Conservation (phyloP, 148 eudicot species). For the Fagopyrum esculentum region DNA sequence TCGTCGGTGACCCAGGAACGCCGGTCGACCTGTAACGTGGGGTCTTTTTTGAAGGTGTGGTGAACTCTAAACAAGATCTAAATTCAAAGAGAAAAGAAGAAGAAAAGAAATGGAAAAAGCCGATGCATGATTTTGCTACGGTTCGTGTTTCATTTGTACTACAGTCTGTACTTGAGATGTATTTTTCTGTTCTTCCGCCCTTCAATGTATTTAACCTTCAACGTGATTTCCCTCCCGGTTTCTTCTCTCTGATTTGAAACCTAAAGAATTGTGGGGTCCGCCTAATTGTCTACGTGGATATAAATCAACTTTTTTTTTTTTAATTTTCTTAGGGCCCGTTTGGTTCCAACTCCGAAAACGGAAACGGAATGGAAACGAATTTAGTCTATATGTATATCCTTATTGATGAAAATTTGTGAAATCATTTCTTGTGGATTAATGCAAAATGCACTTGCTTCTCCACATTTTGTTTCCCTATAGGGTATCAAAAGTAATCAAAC, state of each 20-base stretch:
- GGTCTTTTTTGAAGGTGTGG: neutral
- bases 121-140: neutral
- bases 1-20: neutral
- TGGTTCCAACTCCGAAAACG: too few species aligned
- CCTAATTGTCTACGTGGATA: too few species aligned
- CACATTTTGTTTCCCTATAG: too few species aligned
- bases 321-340: too few species aligned
- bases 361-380: too few species aligned
- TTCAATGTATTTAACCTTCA: neutral
- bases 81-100: neutral
- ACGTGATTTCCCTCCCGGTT: neutral
- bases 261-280: neutral
- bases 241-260: neutral
- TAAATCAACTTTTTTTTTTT: too few species aligned
- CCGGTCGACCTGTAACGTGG: neutral
- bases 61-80: neutral
- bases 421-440: too few species aligned
- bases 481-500: too few species aligned
- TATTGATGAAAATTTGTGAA: too few species aligned
- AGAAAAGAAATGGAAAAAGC: conserved; percentile 1
- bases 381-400: too few species aligned
- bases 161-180: neutral
- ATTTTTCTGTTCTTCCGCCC: neutral
- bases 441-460: too few species aligned
- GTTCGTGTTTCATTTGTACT: neutral